Conservation (phyloP, 2,329 filamentous ascomycete species). For the Conoideocrella luteorostrata region DNA sequence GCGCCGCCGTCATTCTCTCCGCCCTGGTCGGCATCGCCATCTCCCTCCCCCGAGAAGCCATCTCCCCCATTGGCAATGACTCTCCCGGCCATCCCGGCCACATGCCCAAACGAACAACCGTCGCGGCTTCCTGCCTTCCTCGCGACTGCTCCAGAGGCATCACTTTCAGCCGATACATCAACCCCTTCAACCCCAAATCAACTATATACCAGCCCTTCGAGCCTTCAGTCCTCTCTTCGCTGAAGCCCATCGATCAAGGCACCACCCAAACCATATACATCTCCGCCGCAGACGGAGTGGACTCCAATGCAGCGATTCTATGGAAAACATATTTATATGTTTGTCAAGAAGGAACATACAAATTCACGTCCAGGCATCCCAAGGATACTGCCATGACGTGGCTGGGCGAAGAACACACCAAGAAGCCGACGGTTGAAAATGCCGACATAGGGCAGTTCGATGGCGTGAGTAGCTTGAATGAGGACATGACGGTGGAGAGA, state of each 20-base stretch:
- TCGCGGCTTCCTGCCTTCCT: no score
- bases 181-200: not conserved
- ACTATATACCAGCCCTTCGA: not conserved
- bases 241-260: not conserved
- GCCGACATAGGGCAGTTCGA: not conserved
- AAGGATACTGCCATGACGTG: not conserved
- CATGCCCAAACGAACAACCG: not conserved
- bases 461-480: not conserved
- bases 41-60: not conserved
- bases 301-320: not conserved
- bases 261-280: not conserved
- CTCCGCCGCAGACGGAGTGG: not conserved
- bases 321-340: not conserved
- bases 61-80: not conserved
- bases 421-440: not conserved
- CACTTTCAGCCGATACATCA: not conserved
- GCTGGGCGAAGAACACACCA: not conserved
- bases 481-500: not conserved
- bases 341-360: not conserved
- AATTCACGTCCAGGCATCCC: not conserved
- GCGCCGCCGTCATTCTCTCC: slow-evolving; percentile 2
- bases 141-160: not conserved
- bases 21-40: not conserved
- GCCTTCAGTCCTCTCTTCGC: not conserved
- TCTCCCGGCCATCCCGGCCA: not conserved